Evolutionary conservation across 139 green algal species (phyloP).

Genomic region (Edaphochlamys debaryana): DNA sequence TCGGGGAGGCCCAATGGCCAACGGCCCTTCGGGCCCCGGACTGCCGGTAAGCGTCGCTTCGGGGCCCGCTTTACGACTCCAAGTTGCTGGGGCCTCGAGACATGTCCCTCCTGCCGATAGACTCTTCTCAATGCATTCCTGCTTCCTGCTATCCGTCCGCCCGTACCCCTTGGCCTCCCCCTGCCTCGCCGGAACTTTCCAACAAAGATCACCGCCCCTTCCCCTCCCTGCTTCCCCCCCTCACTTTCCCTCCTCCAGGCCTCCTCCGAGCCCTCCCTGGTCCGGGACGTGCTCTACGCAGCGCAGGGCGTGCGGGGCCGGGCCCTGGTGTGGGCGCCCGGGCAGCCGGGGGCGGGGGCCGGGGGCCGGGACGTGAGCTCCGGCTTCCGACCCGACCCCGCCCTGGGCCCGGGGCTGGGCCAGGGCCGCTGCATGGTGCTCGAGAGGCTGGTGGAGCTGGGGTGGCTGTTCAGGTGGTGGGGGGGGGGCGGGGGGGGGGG

Average conservation of each 20-base stretch:
- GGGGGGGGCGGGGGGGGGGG: not conserved
- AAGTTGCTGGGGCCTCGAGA: not conserved
- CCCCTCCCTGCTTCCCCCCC: not conserved
- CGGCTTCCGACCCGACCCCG: not conserved
- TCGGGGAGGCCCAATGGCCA: too few species aligned
- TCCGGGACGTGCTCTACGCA: conserved; percentile 85
- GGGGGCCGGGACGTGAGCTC: not conserved
- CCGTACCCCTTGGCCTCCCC: not conserved
- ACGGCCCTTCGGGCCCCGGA: too few species aligned
- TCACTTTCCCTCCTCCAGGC: not conserved
- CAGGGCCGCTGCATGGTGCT: conserved; percentile 43
- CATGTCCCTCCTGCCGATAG: too few species aligned
- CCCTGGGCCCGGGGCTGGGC: not conserved
- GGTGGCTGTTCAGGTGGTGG: conserved; percentile 75
- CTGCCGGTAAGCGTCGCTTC: too few species aligned
- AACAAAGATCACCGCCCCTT: too few species aligned
- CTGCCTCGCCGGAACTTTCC: not conserved
- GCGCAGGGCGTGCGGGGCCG: conserved; percentile 83
- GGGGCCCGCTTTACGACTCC: too few species aligned
- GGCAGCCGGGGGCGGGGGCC: too few species aligned
- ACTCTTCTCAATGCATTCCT: not conserved
- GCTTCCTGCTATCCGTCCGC: not conserved
- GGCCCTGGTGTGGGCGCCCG: too few species aligned
- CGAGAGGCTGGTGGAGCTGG: conserved; percentile 73
- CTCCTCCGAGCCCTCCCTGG: conserved; percentile 74